Evolutionary conservation across 2,329 filamentous ascomycete species (phyloP), one percentile per base, ranked within the genome.

Genomic region (Trichoderma polysporum): DNA sequence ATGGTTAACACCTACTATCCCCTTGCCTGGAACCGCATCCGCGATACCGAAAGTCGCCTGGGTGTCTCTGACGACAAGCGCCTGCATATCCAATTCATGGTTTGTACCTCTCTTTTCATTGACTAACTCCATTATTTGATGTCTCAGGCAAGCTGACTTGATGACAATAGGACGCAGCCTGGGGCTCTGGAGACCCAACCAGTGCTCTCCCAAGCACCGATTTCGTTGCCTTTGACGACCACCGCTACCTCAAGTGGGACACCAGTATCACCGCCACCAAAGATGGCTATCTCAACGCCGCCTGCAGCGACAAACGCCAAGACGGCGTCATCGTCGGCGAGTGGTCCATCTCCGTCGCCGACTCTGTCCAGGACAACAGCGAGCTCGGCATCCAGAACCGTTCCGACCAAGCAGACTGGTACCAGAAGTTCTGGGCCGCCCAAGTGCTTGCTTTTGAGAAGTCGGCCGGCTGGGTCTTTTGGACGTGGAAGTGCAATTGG

Each of bases 221-320:
- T 33, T 80, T 78, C 69, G 78, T 83, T 13, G 82, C 82, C 33
- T 89, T 83, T 71, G 86, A 89, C 72, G 82, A 87, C 72, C 86
- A 88, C 70, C 80, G 85, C 22, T 89, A 88, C 73, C 74, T 86
- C 29, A 88, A 87, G 71, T 89, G 82, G 78, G 82, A 83, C 68
- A 70, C 75, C 2, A 74, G 74, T 22, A 77, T 86, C 27, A 63
- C 76, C 1, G 76, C 79, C 0, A 80, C 78, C 7, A 79, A 87
- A 67, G 75, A 78, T 2, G 79, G 77, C 8, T 89, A 88, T 69
- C 78, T 89, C 47, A 66, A 72, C 2, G 79, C 81, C 2, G 84
- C 83, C 1, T 89, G 87, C 76, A 77, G 71, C 12, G 79, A 81
- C 65, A 76, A 84, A 69, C 79, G 81, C 22, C 75, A 76, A 52